These are phyloP conservation scores for Apiospora saccharicola DNA, from an alignment of 2,329 filamentous ascomycete genomes.

Conservation along the genomic window DNA sequence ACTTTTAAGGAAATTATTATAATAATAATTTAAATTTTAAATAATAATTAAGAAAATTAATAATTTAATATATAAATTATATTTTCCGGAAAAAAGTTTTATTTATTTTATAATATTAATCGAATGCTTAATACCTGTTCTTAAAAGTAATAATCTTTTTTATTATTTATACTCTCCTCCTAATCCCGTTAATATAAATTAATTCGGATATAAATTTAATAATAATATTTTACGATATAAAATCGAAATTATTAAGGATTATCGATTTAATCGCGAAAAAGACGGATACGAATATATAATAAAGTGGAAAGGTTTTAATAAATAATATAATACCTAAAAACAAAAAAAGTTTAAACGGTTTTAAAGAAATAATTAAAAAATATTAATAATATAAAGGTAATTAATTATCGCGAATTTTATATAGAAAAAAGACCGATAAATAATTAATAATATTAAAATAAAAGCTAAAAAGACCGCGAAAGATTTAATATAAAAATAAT, in stretches of 20 bases:
- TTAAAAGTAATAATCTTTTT: neutral
- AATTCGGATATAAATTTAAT: neutral
- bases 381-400: too few species aligned
- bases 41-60: too few species aligned
- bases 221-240: neutral
- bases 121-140: neutral
- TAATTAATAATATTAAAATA: too few species aligned
- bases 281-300: neutral
- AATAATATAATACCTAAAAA: neutral
- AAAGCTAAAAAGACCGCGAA: too few species aligned
- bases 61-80: too few species aligned
- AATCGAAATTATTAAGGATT: neutral
- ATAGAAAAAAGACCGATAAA: neutral
- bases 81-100: too few species aligned
- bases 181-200: neutral
- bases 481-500: neutral
- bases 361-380: conserved; percentile 4
- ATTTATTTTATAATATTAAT: too few species aligned
- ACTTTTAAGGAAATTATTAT: neutral
- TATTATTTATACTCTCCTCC: too few species aligned
- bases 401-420: neutral
- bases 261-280: neutral
- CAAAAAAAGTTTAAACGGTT: neutral
- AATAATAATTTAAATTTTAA: neutral
- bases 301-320: neutral